phyloP scores from a whole-genome alignment of 78 protist genomes.

The Paulinella micropora region DNA sequence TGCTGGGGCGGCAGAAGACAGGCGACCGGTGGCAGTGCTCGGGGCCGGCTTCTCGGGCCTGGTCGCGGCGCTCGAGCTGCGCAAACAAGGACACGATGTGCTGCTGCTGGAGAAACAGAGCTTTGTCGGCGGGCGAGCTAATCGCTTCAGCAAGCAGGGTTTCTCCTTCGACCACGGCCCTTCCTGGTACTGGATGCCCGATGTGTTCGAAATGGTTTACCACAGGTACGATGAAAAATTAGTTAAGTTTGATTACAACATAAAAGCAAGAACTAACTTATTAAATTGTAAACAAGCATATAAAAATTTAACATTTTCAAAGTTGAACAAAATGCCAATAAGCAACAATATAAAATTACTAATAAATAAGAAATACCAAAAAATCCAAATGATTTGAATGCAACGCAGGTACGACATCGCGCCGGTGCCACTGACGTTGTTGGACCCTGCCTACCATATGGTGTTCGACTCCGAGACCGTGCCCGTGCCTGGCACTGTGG shows the following conservation, averaged over 20 bases:
- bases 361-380: no score
- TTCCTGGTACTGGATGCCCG: background rate
- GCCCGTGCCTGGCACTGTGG: background rate
- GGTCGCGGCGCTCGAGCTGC: background rate
- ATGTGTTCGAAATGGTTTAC: no score
- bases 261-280: no score
- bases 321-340: no score
- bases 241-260: no score
- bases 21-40: conserved; percentile 2
- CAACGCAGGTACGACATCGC: background rate
- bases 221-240: no score
- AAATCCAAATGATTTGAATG: no score
- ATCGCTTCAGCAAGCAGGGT: background rate
- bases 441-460: background rate
- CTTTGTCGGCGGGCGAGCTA: background rate
- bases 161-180: background rate
- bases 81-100: background rate
- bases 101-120: background rate
- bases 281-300: no score
- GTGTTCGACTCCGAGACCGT: background rate
- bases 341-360: no score
- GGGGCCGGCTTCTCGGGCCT: background rate
- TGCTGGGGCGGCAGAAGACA: no score
- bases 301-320: no score
- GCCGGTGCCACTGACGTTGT: background rate